Evolutionary conservation across 768 basidiomycete genomes (phyloP), one percentile per base, ranked within the genome.

Genomic region (Trametopsis cervina): DNA sequence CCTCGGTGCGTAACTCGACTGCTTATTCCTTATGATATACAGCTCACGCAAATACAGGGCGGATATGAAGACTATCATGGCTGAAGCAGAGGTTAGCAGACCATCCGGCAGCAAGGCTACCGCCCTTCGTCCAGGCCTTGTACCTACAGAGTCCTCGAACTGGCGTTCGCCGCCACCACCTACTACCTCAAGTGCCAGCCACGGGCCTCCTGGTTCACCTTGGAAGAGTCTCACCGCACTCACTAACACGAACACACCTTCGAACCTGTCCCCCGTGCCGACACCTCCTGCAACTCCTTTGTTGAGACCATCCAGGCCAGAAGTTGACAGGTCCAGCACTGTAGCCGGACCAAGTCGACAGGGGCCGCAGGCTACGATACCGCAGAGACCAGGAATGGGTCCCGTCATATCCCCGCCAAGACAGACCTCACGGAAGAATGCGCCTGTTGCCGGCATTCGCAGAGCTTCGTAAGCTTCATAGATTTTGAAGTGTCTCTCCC

Each of bases 11-110:
- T 15, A 15, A 33, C 15, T 33, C 29, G 29, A 7, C 15, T 15
- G 15, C 15, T 33, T 33, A 15, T 15, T 33, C 29, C 29, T 33
- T 33, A 7, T 33, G 7, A 7, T 33, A 15, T 7, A 33, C 39
- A 18, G 15, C 47, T 48, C 24, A 40, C 27, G 17, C 12, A 0
- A 36, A 20, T 52, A 7, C 51, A 92, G 87, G 20, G 78, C 83
- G 11, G 89, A 95, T 60, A 83, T 97, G 77, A 86, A 85, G 57
- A 66, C 77, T 13, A 78, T 97, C 49, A 89, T 97, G 78, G 88
- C 85, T 0, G 93, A 93, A 63, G 76, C 83, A 1, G 80, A 74
- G 41, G n/a, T n/a, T n/a, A n/a, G n/a, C n/a, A n/a, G n/a, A 33
- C 66, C 58, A 13, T 62, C 51, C 24, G 63, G 56, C 39, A 15